phyloP scores from a whole-genome alignment of 2,329 filamentous ascomycete genomes.

The Ceratocystis alfenasii region DNA sequence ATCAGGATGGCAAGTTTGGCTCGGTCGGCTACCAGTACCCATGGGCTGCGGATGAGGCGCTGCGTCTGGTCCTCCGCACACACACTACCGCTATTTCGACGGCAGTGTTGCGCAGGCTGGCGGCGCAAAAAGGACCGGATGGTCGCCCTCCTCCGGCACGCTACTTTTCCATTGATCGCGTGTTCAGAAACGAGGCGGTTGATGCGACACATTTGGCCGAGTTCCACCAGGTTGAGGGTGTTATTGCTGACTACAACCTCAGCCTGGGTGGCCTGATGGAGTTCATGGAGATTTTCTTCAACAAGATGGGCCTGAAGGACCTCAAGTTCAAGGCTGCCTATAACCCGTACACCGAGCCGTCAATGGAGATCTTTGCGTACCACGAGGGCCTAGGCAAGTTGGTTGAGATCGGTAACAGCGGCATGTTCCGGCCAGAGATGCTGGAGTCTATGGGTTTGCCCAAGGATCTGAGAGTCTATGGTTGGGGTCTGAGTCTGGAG shows the following conservation, averaged over 20 bases:
- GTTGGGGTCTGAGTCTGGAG: constrained; percentile 85
- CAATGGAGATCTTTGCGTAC: constrained; percentile 96
- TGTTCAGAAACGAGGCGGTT: constrained; percentile 95
- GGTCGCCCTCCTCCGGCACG: constrained; percentile 57
- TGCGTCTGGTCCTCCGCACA: constrained; percentile 80
- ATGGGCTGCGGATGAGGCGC: constrained; percentile 77
- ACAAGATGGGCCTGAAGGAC: constrained; percentile 76
- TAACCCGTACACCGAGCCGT: constrained; percentile 89
- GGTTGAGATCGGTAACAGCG: constrained; percentile 95
- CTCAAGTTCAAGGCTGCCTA: constrained; percentile 96
- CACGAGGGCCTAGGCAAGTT: constrained; percentile 81
- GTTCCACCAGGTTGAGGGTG: constrained; percentile 97
- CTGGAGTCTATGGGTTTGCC: constrained; percentile 87
- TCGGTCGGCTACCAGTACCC: constrained; percentile 95
- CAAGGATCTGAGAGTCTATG: constrained; percentile 83
- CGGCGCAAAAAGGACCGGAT: constrained; percentile 64
- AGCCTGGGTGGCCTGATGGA: constrained; percentile 86
- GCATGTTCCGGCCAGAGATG: constrained; percentile 99
- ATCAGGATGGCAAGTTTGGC: constrained; percentile 83
- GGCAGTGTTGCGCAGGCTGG: constrained; percentile 81
- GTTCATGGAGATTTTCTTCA: constrained; percentile 91
- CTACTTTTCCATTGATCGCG: constrained; percentile 96
- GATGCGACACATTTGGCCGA: constrained; percentile 94
- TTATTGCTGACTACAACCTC: constrained; percentile 91
- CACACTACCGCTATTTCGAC: constrained; percentile 91